phyloP scores from a whole-genome alignment of 768 basidiomycete species.

The Suillus decipiens region DNA sequence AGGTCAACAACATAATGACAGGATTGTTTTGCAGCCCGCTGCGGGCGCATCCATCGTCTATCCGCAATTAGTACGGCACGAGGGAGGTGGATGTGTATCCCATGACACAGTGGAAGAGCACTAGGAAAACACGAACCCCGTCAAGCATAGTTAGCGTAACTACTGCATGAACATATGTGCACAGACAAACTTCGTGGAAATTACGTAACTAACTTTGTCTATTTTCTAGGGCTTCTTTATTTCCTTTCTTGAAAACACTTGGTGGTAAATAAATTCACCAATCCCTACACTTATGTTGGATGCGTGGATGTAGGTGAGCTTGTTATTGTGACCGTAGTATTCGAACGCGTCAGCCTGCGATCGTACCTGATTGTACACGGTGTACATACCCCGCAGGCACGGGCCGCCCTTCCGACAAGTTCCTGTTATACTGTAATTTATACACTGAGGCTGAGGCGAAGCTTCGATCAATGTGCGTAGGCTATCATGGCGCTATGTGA shows the following conservation, averaged over 20 bases:
- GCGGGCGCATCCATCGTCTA: slow-evolving; percentile 53
- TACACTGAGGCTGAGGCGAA: not conserved
- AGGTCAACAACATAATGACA: slow-evolving; percentile 49
- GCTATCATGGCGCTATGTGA: not conserved
- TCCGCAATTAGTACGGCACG: slow-evolving; percentile 38
- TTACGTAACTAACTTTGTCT: not conserved
- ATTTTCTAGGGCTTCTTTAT: not conserved
- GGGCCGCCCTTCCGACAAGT: not conserved
- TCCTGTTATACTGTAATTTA: not conserved
- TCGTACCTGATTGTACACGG: not conserved
- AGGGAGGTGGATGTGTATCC: slow-evolving; percentile 77
- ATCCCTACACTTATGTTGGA: not conserved
- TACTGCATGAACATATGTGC: not conserved
- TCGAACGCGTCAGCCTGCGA: not conserved
- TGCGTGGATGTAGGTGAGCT: not conserved
- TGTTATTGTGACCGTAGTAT: not conserved
- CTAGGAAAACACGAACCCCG: slow-evolving; percentile 26
- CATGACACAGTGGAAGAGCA: slow-evolving; percentile 72
- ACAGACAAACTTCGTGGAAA: not conserved
- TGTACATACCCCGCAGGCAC: not conserved
- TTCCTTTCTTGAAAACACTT: not conserved
- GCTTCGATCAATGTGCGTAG: not conserved
- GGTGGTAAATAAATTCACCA: not conserved
- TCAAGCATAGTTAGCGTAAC: not conserved
- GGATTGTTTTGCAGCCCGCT: slow-evolving; percentile 77